Conservation (phyloP, 257 asterid genomes). For the Penstemon davidsonii region DNA sequence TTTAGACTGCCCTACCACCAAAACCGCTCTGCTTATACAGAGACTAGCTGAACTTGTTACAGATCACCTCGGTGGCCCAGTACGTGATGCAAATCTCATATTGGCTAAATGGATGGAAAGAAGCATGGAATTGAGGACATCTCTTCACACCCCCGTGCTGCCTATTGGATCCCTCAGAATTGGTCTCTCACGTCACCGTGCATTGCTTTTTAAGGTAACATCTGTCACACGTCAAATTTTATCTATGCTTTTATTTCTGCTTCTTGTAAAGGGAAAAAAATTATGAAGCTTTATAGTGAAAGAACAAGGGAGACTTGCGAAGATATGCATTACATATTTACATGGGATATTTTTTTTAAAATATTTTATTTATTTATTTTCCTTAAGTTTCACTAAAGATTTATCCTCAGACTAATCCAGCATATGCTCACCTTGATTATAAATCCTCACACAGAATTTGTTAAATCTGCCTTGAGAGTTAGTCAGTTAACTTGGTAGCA, state of each 20-base stretch:
- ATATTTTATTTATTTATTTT: too few relatives aligned
- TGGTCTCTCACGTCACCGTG: slow-evolving; percentile 97
- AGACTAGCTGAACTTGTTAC: slow-evolving; percentile 96
- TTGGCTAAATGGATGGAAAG: slow-evolving; percentile 84
- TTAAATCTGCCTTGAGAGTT: too few relatives aligned
- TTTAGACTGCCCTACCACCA: slow-evolving; percentile 68
- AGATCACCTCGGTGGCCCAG: slow-evolving; percentile 91
- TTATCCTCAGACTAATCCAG: too few relatives aligned
- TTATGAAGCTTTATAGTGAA: slow-evolving; percentile 1
- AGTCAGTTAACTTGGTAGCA: too few relatives aligned
- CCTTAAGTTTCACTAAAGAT: too few relatives aligned
- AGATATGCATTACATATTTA: slow-evolving; percentile 8
- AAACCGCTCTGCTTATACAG: slow-evolving; percentile 61
- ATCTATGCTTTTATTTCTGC: slow-evolving; percentile 6
- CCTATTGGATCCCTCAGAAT: slow-evolving; percentile 86
- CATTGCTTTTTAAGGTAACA: slow-evolving; percentile 91
- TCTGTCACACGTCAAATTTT: slow-evolving; percentile 20
- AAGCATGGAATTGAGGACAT: slow-evolving; percentile 76
- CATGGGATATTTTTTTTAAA: slow-evolving; percentile 6
- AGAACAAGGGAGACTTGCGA: slow-evolving; percentile 6
- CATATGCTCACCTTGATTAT: too few relatives aligned
- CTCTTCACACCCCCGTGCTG: slow-evolving; percentile 86
- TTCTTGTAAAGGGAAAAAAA: slow-evolving; percentile 3
- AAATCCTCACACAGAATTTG: too few relatives aligned
- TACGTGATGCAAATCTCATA: slow-evolving; percentile 77